Percentiles rank a stretch among this genome's conserved stretches.
Conservation (phyloP, 495 filamentous ascomycete species). For the Neurospora sp. region DNA sequence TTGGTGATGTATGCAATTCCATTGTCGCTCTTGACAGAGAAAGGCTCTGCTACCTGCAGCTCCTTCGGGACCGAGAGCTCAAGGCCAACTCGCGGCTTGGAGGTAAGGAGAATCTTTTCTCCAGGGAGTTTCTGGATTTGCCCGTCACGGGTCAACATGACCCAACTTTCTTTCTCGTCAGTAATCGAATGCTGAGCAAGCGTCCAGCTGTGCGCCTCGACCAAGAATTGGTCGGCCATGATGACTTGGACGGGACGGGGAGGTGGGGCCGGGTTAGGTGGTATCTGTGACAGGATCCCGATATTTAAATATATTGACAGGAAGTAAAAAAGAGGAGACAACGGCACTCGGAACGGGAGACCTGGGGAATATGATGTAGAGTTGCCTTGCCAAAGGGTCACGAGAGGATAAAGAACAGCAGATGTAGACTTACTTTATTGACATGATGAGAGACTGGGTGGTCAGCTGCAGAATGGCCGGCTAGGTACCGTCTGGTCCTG, state of each 20-base stretch:
- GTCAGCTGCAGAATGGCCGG: constrained; percentile 29
- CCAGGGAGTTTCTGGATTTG: constrained; percentile 38
- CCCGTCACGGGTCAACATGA: constrained; percentile 40
- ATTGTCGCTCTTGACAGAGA: constrained; percentile 35
- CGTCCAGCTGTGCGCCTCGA: constrained; percentile 32
- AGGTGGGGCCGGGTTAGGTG: neutral
- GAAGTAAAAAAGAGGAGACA: neutral
- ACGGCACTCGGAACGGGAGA: constrained; percentile 1
- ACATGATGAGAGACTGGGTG: constrained; percentile 45
- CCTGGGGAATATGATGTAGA: constrained; percentile 13
- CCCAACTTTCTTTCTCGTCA: constrained; percentile 42
- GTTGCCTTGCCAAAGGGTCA: constrained; percentile 12
- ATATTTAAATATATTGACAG: neutral
- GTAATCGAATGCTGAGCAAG: constrained; percentile 18
- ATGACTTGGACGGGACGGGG: neutral
- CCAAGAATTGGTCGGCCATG: constrained; percentile 36
- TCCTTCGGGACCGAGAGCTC: constrained; percentile 34
- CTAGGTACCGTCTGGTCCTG: constrained; percentile 16
- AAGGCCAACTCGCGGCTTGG: constrained; percentile 32
- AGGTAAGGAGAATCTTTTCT: constrained; percentile 37
- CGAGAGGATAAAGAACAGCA: constrained; percentile 9
- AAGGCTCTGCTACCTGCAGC: constrained; percentile 31
- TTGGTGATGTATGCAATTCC: constrained; percentile 74
- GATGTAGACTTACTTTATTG: constrained; percentile 53
- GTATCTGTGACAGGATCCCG: neutral